These are phyloP conservation scores for Trametes cinnabarina DNA, from an alignment of 768 basidiomycete genomes.

Conservation along the genomic window DNA sequence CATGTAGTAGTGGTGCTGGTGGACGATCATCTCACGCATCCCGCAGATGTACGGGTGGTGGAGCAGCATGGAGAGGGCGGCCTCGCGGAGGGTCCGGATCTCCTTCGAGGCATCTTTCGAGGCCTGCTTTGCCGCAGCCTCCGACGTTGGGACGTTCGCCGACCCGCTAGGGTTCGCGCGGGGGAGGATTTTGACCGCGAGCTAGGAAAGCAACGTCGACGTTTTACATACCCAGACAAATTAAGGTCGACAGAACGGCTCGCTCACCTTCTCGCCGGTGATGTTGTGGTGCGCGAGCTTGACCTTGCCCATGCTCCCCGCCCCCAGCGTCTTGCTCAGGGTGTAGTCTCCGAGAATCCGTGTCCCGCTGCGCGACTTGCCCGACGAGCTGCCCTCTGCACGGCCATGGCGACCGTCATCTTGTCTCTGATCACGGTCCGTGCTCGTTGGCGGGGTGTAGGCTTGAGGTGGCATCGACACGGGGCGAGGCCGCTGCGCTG, in stretches of 20 bases:
- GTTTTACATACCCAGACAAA: background rate
- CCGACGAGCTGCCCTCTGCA: conserved; percentile 22
- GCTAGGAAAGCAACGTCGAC: conserved; percentile 42
- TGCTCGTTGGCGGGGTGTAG: conserved; percentile 26
- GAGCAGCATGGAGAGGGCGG: conserved; percentile 89
- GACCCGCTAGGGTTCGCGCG: conserved; percentile 65
- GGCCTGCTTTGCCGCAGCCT: conserved; percentile 73
- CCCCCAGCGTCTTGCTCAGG: conserved; percentile 93
- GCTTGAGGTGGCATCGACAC: conserved; percentile 75
- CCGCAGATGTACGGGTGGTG: conserved; percentile 99
- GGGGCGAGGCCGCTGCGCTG: conserved; percentile 50
- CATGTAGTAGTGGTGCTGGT: conserved; percentile 99
- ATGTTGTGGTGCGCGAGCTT: conserved; percentile 89
- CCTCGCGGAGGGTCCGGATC: conserved; percentile 93
- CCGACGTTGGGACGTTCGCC: conserved; percentile 48
- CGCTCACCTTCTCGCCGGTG: conserved; percentile 84
- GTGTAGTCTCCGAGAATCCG: conserved; percentile 91
- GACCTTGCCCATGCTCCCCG: conserved; percentile 99
- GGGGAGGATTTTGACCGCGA: conserved; percentile 98
- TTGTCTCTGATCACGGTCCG: conserved; percentile 28
- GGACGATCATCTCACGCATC: conserved; percentile 98
- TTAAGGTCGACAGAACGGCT: background rate
- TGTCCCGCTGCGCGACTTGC: conserved; percentile 34
- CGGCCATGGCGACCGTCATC: conserved; percentile 20
- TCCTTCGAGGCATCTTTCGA: conserved; percentile 93